These are phyloP conservation scores for Ambrosia trifida DNA, from an alignment of 129 eudicot species.

Conservation along the genomic window DNA sequence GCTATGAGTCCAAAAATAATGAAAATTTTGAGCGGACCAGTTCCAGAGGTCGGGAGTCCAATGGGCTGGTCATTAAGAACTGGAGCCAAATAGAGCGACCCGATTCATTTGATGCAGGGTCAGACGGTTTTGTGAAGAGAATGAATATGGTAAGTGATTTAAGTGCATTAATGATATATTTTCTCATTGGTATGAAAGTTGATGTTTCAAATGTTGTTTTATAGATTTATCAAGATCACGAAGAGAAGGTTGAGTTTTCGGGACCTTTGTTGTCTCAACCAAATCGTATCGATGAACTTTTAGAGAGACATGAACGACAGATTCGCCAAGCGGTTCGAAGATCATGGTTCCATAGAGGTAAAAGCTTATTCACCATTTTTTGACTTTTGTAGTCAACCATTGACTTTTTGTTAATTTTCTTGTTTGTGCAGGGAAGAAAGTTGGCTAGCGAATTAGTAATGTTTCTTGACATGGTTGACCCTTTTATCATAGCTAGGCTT, in stretches of 20 bases:
- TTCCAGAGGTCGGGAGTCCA: slow-evolving; percentile 44
- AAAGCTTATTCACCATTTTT: background rate
- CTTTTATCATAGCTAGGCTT: background rate
- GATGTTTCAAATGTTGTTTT: slow-evolving; percentile 17
- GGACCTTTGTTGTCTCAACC: slow-evolving; percentile 91
- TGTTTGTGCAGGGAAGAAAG: slow-evolving; percentile 34
- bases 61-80: slow-evolving; percentile 41
- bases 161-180: background rate
- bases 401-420: background rate
- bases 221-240: slow-evolving; percentile 67
- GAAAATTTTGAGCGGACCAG: slow-evolving; percentile 47
- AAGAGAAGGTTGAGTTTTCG: slow-evolving; percentile 86
- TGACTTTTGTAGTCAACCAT: background rate
- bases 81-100: slow-evolving; percentile 79
- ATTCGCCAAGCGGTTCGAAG: slow-evolving; percentile 93
- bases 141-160: slow-evolving; percentile 54
- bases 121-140: slow-evolving; percentile 50
- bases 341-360: slow-evolving; percentile 98
- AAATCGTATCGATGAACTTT: slow-evolving; percentile 76
- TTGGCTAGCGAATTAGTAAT: slow-evolving; percentile 13
- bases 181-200: background rate
- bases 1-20: slow-evolving; percentile 38
- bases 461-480: slow-evolving; percentile 3
- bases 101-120: slow-evolving; percentile 75
- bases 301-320: slow-evolving; percentile 88